phyloP scores from a whole-genome alignment of 1,139 yeast species.

The Pneumocystis oryctolagi region DNA sequence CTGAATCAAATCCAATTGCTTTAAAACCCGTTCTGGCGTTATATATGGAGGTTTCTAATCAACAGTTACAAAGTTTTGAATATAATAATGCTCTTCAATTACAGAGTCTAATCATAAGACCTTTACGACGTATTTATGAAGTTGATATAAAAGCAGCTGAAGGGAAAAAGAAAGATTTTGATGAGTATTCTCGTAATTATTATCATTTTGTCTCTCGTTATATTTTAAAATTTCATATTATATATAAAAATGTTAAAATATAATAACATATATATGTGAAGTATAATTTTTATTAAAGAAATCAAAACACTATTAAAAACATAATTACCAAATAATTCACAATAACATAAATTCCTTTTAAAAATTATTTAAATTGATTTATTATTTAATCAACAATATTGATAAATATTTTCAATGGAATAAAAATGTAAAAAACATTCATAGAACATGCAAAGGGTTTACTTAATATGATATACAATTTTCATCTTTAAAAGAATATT shows the following conservation, averaged over 20 bases:
- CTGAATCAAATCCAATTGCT: conserved; percentile 24
- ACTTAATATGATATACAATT: too few species aligned
- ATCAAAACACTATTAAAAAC: too few species aligned
- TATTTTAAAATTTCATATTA: too few species aligned
- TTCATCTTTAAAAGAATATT: not conserved
- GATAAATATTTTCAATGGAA: too few species aligned
- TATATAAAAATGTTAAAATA: too few species aligned
- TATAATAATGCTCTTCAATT: conserved; percentile 18
- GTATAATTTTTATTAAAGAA: too few species aligned
- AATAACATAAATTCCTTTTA: too few species aligned
- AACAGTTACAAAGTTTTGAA: conserved; percentile 13
- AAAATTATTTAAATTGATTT: too few species aligned
- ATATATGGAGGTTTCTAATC: conserved; percentile 19
- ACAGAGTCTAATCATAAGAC: conserved; percentile 27
- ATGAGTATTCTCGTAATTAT: conserved; percentile 56
- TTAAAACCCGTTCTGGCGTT: conserved; percentile 23
- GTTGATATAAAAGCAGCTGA: conserved; percentile 30
- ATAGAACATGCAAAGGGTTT: not conserved
- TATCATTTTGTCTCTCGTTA: conserved; percentile 62
- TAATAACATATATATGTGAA: too few species aligned
- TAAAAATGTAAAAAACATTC: not conserved
- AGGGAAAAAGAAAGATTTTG: conserved; percentile 41
- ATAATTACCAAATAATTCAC: too few species aligned
- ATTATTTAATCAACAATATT: too few species aligned
- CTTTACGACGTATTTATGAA: conserved; percentile 29